phyloP scores from a whole-genome alignment of 305 asterid species.

The Fraxinus platypoda region DNA sequence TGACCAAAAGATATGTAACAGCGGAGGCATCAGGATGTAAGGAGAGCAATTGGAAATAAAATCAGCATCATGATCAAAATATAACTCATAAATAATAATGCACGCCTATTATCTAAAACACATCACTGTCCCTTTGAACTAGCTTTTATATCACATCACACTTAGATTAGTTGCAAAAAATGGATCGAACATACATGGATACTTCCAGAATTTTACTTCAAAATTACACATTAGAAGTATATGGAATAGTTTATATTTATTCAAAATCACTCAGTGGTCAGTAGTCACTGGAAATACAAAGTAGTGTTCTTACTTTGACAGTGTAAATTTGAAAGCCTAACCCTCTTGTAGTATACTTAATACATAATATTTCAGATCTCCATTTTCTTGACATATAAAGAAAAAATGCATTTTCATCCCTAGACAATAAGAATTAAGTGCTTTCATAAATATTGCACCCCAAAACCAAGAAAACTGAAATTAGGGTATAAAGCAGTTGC shows the following conservation, averaged over 20 bases:
- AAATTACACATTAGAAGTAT: too few relatives aligned
- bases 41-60: neutral
- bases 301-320: neutral
- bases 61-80: neutral
- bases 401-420: neutral
- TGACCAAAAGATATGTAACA: neutral
- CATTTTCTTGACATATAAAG: neutral
- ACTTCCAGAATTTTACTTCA: neutral
- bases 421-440: neutral
- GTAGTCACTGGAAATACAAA: neutral
- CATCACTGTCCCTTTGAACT: neutral
- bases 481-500: too few relatives aligned
- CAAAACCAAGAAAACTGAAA: too few relatives aligned
- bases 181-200: neutral
- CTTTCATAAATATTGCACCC: too few relatives aligned
- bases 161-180: neutral
- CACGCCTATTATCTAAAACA: neutral
- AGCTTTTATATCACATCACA: neutral
- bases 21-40: neutral
- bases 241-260: neutral
- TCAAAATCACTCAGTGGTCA: neutral
- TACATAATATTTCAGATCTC: neutral
- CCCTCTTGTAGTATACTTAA: neutral
- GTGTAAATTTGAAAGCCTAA: neutral
- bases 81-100: neutral